Conservation (phyloP, 371 early-diverging fungal species). For the Mucor saturninus region DNA sequence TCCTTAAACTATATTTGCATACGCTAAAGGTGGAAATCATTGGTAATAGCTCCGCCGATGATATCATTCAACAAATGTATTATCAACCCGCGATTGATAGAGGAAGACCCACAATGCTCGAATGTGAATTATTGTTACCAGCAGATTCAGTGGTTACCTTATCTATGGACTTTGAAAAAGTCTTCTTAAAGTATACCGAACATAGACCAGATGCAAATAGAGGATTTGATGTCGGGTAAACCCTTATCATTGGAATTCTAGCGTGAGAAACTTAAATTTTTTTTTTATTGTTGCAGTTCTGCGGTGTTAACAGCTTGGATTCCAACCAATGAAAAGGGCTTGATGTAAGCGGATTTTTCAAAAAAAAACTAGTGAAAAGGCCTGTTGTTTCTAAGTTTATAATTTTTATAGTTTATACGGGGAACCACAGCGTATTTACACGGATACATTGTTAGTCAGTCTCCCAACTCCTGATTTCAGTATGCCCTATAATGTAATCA, state of each 20-base stretch:
- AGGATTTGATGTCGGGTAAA: slow-evolving; percentile 89
- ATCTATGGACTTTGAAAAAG: slow-evolving; percentile 83
- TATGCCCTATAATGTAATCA: slow-evolving; percentile 99
- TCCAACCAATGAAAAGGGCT: slow-evolving; percentile 18
- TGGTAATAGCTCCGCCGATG: slow-evolving; percentile 24
- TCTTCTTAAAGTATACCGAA: slow-evolving; percentile 92
- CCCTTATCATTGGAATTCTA: neutral
- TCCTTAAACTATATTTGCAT: slow-evolving; percentile 86
- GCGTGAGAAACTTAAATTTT: slow-evolving; percentile 19
- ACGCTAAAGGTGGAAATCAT: slow-evolving; percentile 69
- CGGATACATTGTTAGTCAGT: slow-evolving; percentile 82
- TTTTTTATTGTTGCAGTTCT: slow-evolving; percentile 29
- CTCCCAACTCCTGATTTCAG: slow-evolving; percentile 96
- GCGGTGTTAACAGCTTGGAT: slow-evolving; percentile 45
- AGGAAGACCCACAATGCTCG: slow-evolving; percentile 80
- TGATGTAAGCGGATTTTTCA: slow-evolving; percentile 3
- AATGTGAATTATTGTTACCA: slow-evolving; percentile 73
- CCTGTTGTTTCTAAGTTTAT: no score
- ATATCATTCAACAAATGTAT: slow-evolving; percentile 55
- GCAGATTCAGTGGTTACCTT: slow-evolving; percentile 69
- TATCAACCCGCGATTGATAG: slow-evolving; percentile 82
- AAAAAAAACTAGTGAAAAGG: neutral
- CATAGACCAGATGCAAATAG: slow-evolving; percentile 96
- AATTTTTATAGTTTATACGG: slow-evolving; percentile 12
- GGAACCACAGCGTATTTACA: slow-evolving; percentile 68